A percentile compares a stretch with the other conserved stretches of the same genome.
Conservation (phyloP, 768 basidiomycete species). For the Leccinellum luteum region DNA sequence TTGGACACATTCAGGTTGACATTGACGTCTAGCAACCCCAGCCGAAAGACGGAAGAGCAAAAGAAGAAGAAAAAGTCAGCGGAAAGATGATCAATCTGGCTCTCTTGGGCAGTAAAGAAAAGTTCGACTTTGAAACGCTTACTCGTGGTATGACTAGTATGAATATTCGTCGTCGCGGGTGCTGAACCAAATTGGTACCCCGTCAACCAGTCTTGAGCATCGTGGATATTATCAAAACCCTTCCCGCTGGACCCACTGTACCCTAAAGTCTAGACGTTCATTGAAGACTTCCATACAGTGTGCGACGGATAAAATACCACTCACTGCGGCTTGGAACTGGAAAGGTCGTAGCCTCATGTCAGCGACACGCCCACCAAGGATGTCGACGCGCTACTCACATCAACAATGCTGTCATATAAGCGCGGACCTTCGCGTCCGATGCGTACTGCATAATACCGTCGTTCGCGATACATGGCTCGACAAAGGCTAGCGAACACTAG, state of each 20-base stretch:
- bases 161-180: slow-evolving; percentile 5
- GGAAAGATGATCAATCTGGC: background rate
- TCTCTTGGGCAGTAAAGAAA: background rate
- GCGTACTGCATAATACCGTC: slow-evolving; percentile 36
- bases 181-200: slow-evolving; percentile 11
- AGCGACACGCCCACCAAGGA: background rate
- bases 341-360: background rate
- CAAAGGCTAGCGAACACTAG: background rate
- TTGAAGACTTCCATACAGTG: background rate
- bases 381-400: slow-evolving; percentile 20
- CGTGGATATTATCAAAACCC: slow-evolving; percentile 30
- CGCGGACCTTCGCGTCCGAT: slow-evolving; percentile 33
- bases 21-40: slow-evolving; percentile 15
- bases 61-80: background rate
- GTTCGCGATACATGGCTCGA: slow-evolving; percentile 12
- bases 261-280: slow-evolving; percentile 23
- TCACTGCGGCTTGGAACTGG: slow-evolving; percentile 27
- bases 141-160: slow-evolving; percentile 11
- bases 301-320: background rate
- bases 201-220: slow-evolving; percentile 26
- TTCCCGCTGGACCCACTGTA: slow-evolving; percentile 33
- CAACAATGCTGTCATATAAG: slow-evolving; percentile 28
- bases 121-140: slow-evolving; percentile 2
- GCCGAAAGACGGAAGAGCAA: background rate
- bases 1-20: slow-evolving; percentile 16